Conservation (phyloP, 768 basidiomycete genomes). For the Mycena latifolia region DNA sequence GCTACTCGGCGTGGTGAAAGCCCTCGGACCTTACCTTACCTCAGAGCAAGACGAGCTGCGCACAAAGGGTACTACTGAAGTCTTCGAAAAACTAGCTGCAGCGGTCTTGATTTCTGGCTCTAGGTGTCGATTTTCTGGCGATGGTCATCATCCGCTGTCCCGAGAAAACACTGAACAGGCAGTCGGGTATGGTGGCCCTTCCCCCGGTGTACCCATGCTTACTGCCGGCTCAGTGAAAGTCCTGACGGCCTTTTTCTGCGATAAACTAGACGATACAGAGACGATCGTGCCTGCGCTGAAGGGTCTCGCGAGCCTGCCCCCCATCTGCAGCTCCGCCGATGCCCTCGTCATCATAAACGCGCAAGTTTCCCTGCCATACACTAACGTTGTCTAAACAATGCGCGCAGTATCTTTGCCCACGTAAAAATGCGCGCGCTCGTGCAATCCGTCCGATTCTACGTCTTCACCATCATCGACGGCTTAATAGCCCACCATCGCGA, state of each 20-base stretch:
- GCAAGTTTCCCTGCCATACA: conserved; percentile 45
- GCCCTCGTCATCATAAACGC: conserved; percentile 73
- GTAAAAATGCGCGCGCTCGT: conserved; percentile 87
- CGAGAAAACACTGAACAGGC: conserved; percentile 74
- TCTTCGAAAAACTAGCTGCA: conserved; percentile 12
- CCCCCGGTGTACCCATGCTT: conserved; percentile 6
- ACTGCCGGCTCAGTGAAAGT: conserved; percentile 72
- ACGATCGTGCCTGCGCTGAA: conserved; percentile 86
- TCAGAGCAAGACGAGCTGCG: conserved; percentile 85
- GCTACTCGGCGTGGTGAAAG: conserved; percentile 85
- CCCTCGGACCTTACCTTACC: conserved; percentile 89
- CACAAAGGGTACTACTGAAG: conserved; percentile 83
- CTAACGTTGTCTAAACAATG: conserved; percentile 4
- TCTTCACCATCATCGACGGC: conserved; percentile 85
- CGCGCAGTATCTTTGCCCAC: conserved; percentile 75
- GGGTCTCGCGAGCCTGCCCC: conserved; percentile 77
- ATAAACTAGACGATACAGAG: conserved; percentile 88
- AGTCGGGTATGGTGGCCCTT: conserved; percentile 70
- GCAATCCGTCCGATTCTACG: conserved; percentile 84
- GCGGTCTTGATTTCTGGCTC: conserved; percentile 28
- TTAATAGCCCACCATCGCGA: conserved; percentile 79
- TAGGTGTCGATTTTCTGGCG: conserved; percentile 90
- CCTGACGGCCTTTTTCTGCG: conserved; percentile 84
- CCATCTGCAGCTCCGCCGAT: conserved; percentile 75
- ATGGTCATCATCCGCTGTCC: conserved; percentile 74